Evolutionary conservation across 768 basidiomycete genomes (phyloP), one percentile per base, ranked within the genome.

Genomic region (Lactarius evosmus): DNA sequence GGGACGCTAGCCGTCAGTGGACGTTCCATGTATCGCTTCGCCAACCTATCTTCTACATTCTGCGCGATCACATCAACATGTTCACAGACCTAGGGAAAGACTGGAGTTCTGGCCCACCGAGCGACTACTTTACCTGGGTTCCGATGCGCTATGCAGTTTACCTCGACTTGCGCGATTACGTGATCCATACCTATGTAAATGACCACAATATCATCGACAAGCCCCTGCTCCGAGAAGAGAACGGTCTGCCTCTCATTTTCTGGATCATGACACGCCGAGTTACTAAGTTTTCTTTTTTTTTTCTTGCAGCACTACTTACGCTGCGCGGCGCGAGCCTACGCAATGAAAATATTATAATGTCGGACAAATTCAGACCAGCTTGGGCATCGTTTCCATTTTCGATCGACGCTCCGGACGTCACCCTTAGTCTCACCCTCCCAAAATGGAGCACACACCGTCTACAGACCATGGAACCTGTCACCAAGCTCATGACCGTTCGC

Each of bases 121-220:
- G 82, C 36, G 88, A 93, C 71, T 91, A 87, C 72, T 78, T 87
- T 66, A 87, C 86, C 52, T 98, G 95, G 73, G 80, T 94, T 25
- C 95, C 96, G 0, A 93, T 83, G 73, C 71, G 85, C 7, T 98
- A 98, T 74, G 74, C 74, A 17, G 75, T 95, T 67, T 79, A 88
- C 55, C 67, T 97, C 54, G 80, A 85, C 61, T 74, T 98, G 63
- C 80, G 86, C 71, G 85, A 93, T 70, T 95, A 86, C 74, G 82
- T 84, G 63, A 72, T 96, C 56, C 88, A 89, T 69, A 72, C 91
- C 29, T 95, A 92, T 71, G 85, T 91, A 57, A 98, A 98, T 71
- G 96, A 98, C 74, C 93, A 94, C 71, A 98, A 98, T 71, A 93
- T 98, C 71, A 91, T 98, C 56, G 93, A 97, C 77, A 91, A 89